Base-by-base conservation (phyloP, 805 yeast species). In the Ogataea corticis region DNA sequence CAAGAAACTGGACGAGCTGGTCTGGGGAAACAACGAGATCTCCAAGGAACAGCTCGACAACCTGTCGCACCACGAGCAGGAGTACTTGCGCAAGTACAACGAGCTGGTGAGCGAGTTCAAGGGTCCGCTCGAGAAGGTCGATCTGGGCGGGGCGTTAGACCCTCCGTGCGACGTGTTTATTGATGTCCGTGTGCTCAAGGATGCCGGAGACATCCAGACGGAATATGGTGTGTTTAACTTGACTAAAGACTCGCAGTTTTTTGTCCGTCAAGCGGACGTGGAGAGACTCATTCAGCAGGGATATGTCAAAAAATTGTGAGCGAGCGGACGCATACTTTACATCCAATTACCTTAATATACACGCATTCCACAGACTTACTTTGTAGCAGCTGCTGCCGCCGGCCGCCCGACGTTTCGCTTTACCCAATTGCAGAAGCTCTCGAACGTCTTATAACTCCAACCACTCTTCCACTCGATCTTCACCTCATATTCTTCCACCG, bases 131-230 rank as follows among this genome's bases (percentile, higher is more conserved):
- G 77, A 87, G 0, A 97, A 90, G 53, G 68, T 92, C 14, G 99
- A 94, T 59, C 68, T 94, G 19, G 80, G 92, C 23, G 98, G 97
- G 0, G 81, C 87, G n/a, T 61, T 94, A 54, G 87, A 79, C 17
- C 99, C 99, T 0, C 98, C 99, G 1, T 79, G 77, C 30, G 95
- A 89, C 54, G 86, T 94, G 23, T 94, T 92, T 56, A 87, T 92
- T 9, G 99, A 92, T 59, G 98, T 94, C 4, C 71, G 99, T 46
- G 98, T 92, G 7, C 67, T 92, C 41, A 86, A 86, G 62, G 96
- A 92, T 58, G 97, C 96, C 0, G 99, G 99, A 1, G 98, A 94
- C 61, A 89, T 92, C 29, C 97, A 91, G 61, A 94, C 99, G 0
- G 99, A 92, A 63, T 92, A 92, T 57, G 99, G 97, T 17, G 96